phyloP scores from a whole-genome alignment of 164 flowering plant species.

The Hamamelis virginiana region DNA sequence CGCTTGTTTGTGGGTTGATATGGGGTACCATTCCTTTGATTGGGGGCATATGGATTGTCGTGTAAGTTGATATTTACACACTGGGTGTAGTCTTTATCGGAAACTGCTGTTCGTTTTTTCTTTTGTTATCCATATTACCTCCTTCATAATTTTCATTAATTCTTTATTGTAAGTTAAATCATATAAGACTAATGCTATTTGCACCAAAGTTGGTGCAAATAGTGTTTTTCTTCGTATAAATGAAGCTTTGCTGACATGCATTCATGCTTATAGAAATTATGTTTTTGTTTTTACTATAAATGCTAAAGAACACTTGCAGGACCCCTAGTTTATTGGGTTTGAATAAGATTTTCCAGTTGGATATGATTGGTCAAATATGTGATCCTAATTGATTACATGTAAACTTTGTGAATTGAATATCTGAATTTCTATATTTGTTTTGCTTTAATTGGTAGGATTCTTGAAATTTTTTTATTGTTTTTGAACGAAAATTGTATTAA shows the following conservation, averaged over 20 bases:
- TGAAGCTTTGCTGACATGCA: not conserved
- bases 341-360: too few species aligned
- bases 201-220: too few species aligned
- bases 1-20: slow-evolving; percentile 69
- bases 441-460: too few species aligned
- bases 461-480: too few species aligned
- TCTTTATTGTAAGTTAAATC: not conserved
- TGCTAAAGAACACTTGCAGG: not conserved
- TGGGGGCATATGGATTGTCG: slow-evolving; percentile 83
- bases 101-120: not conserved
- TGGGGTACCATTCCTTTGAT: slow-evolving; percentile 91
- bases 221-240: too few species aligned
- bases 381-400: too few species aligned
- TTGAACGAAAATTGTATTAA: too few species aligned
- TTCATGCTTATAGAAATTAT: not conserved
- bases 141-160: not conserved
- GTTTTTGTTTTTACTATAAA: not conserved
- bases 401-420: too few species aligned
- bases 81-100: not conserved
- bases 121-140: not conserved
- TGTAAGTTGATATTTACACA: slow-evolving; percentile 52
- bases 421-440: too few species aligned
- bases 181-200: too few species aligned
- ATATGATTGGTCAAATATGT: too few species aligned
- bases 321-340: too few species aligned